These are phyloP conservation scores for Salix brachista DNA, from an alignment of 345 rosid species.

Conservation along the genomic window DNA sequence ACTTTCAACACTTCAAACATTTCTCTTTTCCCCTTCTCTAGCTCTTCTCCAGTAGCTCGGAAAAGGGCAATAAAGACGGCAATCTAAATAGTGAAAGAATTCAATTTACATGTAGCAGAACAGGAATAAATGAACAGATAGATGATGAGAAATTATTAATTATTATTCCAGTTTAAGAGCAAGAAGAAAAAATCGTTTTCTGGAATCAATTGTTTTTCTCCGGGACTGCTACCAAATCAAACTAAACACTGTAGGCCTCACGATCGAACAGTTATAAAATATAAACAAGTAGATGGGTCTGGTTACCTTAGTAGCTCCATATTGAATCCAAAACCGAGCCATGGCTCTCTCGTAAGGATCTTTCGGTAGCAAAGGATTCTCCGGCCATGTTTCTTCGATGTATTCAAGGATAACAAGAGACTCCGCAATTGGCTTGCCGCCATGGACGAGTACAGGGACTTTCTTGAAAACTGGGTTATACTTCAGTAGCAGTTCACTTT, in stretches of 20 bases:
- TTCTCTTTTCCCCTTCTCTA: slow-evolving; percentile 6
- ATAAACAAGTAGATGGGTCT: not conserved
- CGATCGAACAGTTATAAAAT: not conserved
- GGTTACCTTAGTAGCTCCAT: not conserved
- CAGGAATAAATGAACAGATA: not conserved
- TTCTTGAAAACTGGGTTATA: slow-evolving; percentile 11
- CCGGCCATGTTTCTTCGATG: slow-evolving; percentile 19
- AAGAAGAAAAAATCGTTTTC: too few species aligned
- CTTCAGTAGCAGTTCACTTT: slow-evolving; percentile 8
- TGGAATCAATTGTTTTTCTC: too few species aligned
- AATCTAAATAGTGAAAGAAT: not conserved
- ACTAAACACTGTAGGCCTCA: not conserved
- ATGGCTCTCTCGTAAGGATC: slow-evolving; percentile 12
- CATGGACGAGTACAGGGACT: slow-evolving; percentile 12
- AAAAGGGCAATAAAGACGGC: not conserved
- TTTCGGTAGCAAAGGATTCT: slow-evolving; percentile 9
- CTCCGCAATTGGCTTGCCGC: slow-evolving; percentile 1
- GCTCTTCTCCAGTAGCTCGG: not conserved
- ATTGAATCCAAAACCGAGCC: slow-evolving; percentile 18
- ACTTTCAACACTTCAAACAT: not conserved
- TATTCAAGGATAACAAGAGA: slow-evolving; percentile 14
- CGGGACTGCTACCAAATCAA: not conserved
- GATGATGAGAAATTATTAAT: not conserved
- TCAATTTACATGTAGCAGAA: not conserved
- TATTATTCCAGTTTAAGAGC: too few species aligned